Evolutionary conservation across 768 basidiomycete genomes (phyloP).

Genomic region (Hortiboletus campestris): DNA sequence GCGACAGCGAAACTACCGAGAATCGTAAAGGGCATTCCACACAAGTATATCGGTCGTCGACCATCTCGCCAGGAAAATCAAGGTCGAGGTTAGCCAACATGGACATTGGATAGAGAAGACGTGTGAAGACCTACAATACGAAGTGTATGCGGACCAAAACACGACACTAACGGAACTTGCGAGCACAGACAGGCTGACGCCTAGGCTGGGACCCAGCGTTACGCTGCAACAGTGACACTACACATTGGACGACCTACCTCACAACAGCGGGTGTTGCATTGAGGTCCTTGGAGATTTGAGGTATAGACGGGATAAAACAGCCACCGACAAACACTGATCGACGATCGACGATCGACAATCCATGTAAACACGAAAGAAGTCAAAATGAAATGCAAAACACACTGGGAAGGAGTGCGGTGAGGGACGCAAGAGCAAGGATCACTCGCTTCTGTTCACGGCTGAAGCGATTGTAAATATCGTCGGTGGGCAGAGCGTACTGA

Average conservation of each 20-base stretch:
- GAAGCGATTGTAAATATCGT: constrained; percentile 59
- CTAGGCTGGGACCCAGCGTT: constrained; percentile 34
- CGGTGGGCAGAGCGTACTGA: constrained; percentile 5
- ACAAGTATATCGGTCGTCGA: constrained; percentile 56
- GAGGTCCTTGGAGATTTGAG: constrained; percentile 68
- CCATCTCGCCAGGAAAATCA: constrained; percentile 51
- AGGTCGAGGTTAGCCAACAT: not conserved
- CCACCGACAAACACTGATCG: constrained; percentile 62
- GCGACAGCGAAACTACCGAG: constrained; percentile 63
- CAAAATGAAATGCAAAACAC: constrained; percentile 15
- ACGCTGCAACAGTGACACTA: not conserved
- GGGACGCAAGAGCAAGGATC: constrained; percentile 58
- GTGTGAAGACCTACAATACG: constrained; percentile 42
- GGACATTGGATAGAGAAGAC: not conserved
- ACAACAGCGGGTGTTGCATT: constrained; percentile 53
- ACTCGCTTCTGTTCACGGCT: constrained; percentile 45
- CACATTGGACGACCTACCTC: constrained; percentile 37
- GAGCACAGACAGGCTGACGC: constrained; percentile 51
- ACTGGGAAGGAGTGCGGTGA: constrained; percentile 65
- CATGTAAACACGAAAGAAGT: not conserved
- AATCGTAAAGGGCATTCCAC: constrained; percentile 54
- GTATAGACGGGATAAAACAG: constrained; percentile 72
- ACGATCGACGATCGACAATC: not conserved
- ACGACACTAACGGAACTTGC: constrained; percentile 46
- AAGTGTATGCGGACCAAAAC: constrained; percentile 51